phyloP scores from a whole-genome alignment of 2,329 filamentous ascomycete species.

The Aureobasidium lini region DNA sequence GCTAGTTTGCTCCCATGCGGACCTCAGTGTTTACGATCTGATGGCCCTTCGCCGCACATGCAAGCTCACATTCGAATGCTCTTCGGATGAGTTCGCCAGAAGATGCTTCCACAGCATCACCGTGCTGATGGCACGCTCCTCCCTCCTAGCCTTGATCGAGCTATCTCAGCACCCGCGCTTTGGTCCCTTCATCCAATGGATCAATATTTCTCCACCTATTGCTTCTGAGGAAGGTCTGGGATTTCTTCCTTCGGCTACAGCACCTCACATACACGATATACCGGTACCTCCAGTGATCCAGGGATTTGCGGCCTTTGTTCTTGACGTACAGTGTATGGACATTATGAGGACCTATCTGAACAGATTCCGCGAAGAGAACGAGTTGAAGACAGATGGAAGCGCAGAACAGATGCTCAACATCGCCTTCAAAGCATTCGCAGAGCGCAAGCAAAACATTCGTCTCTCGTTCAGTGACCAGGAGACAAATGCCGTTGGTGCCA shows the following conservation, averaged over 20 bases:
- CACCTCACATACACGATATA: too few species aligned
- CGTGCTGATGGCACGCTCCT: neutral
- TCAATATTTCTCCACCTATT: neutral
- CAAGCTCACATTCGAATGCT: neutral
- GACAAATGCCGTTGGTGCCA: neutral
- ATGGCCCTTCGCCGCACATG: neutral
- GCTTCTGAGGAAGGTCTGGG: neutral
- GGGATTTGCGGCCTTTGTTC: too few species aligned
- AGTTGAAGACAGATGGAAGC: neutral
- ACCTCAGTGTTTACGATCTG: neutral
- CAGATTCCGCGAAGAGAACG: neutral
- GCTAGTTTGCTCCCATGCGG: neutral
- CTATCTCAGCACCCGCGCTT: neutral
- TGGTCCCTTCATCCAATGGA: neutral
- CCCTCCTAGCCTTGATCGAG: neutral
- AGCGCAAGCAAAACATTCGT: neutral
- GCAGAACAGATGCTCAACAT: neutral
- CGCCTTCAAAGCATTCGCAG: neutral
- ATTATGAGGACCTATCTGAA: neutral
- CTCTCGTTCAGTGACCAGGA: neutral
- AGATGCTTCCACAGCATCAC: neutral
- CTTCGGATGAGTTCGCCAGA: neutral
- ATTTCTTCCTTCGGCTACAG: neutral
- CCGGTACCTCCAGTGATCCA: too few species aligned
- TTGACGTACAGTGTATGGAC: neutral